Conservation (phyloP, 257 asterid genomes). For the Thymus quinquecostatus region DNA sequence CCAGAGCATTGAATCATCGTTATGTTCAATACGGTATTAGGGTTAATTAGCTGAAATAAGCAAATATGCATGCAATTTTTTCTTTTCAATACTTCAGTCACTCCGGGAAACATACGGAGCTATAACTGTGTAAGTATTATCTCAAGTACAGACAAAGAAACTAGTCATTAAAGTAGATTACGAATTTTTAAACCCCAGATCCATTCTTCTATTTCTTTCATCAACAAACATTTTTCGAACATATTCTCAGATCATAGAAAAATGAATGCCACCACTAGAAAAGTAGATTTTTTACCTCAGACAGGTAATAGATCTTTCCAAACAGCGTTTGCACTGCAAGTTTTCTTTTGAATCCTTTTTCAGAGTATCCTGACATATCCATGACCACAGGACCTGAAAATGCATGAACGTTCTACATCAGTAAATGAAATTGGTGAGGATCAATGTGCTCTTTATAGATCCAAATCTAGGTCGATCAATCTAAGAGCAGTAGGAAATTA, state of each 20-base stretch:
- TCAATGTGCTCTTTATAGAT: not conserved
- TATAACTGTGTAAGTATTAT: not conserved
- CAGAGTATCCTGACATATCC: constrained; percentile 83
- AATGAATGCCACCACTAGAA: constrained; percentile 17
- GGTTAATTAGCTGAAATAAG: not conserved
- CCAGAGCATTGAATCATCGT: not conserved
- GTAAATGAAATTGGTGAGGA: constrained; percentile 24
- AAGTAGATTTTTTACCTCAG: constrained; percentile 57
- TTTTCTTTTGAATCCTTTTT: constrained; percentile 87
- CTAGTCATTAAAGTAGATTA: not conserved
- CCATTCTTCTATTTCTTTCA: not conserved
- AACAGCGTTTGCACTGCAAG: constrained; percentile 88
- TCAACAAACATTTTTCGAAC: constrained; percentile 7
- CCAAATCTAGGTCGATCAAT: not conserved
- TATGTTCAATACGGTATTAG: not conserved
- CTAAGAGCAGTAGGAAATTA: not conserved
- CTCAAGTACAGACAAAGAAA: not conserved
- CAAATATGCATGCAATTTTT: not conserved
- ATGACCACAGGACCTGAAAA: constrained; percentile 93
- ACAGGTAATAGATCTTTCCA: constrained; percentile 82
- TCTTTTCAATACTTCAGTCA: not conserved
- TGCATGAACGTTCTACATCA: constrained; percentile 30
- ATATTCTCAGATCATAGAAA: not conserved
- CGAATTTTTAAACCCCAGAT: not conserved
- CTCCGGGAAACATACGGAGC: not conserved